Percentiles rank a stretch among this genome's conserved stretches.
These are phyloP conservation scores for Pseudevernia furfuracea DNA, from an alignment of 495 filamentous ascomycete genomes.

Conservation along the genomic window DNA sequence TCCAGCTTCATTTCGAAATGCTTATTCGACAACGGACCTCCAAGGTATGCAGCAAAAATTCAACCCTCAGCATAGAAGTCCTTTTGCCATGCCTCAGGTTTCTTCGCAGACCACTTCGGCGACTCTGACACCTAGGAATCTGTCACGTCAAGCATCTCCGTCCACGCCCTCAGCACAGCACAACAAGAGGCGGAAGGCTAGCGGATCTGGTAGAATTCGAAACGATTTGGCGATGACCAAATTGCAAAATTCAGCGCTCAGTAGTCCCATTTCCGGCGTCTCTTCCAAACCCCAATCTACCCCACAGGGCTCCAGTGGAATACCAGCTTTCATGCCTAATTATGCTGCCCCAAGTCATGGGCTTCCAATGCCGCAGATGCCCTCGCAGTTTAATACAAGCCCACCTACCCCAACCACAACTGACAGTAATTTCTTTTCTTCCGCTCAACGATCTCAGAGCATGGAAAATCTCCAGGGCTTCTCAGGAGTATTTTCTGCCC, in stretches of 20 bases:
- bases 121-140: constrained; percentile 50
- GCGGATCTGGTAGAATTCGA: constrained; percentile 57
- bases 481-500: constrained; percentile 56
- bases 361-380: constrained; percentile 38
- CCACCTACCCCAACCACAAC: constrained; percentile 58
- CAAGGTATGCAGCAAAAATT: constrained; percentile 41
- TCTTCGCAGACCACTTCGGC: constrained; percentile 39
- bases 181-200: constrained; percentile 69
- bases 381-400: constrained; percentile 46
- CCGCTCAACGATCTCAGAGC: constrained; percentile 43
- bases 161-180: constrained; percentile 50
- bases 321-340: constrained; percentile 35
- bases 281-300: constrained; percentile 29
- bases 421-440: constrained; percentile 45
- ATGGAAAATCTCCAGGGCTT: constrained; percentile 48
- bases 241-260: constrained; percentile 42
- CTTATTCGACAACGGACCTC: constrained; percentile 45
- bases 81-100: constrained; percentile 34
- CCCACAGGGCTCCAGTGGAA: constrained; percentile 26
- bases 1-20: constrained; percentile 25
- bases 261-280: constrained; percentile 23
- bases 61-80: constrained; percentile 2
- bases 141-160: constrained; percentile 69
- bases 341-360: constrained; percentile 38
- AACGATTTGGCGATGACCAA: constrained; percentile 71